Base-by-base conservation (phyloP, 2,329 filamentous ascomycete genomes). In the Aspergillus piperis region DNA sequence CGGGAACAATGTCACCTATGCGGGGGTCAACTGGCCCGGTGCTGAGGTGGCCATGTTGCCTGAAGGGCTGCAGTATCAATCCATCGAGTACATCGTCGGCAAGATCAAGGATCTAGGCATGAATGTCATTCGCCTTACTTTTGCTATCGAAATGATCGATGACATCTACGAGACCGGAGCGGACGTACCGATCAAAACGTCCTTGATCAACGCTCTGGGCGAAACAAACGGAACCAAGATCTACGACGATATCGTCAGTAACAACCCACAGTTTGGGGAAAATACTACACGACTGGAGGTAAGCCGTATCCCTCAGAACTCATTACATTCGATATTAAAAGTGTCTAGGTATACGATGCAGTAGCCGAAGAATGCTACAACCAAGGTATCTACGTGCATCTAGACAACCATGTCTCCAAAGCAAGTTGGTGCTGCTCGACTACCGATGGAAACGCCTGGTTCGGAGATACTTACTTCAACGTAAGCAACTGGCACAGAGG, bases 391-490 rank as follows among this genome's bases (percentile, higher is more conserved):
- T 84, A 85, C 63, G 75, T 88, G 5, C 83, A 86, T 62, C 76
- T 87, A 0, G 85, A 88, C 70, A 87, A 88, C 68, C 86, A 88
- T 70, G 82, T 88, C 62, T 86, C 83, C 8, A 80, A 77, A 50
- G 86, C 79, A 2, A 77, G 77, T 57, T 88, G 86, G 85, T 88
- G 85, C 69, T 88, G 85, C 65, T 78, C 75, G 8, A 75, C 72
- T 0, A 74, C 69, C 0, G 85, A 88, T 54, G 84, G 83, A 3
- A 88, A 88, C 68, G 74, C 79, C 23, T 88, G 84, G 84, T 87
- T 85, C 74, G 84, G 86, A 10, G 86, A 89, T 68, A 80, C 73
- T 0, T 80, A 86, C 66, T 90, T 88, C 64, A 72, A 83, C 59
- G 77, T 82, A 0, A 72, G 77, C 1, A 88, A 87, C 42, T 90